phyloP scores from a whole-genome alignment of 768 basidiomycete species.

The Lactarius psammicola region DNA sequence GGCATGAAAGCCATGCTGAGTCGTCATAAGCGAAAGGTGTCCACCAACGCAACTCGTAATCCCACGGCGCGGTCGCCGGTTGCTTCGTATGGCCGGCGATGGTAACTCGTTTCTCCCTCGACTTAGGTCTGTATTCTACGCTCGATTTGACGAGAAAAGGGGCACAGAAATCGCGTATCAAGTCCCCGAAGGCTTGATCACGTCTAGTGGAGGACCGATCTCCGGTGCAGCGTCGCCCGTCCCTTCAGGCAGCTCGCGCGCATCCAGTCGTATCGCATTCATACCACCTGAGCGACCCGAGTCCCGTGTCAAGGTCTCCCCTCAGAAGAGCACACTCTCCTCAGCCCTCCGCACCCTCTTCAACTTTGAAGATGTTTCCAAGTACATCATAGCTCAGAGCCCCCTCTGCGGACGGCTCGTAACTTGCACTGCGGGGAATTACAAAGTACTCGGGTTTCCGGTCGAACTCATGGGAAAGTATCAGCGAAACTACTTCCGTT shows the following conservation, averaged over 20 bases:
- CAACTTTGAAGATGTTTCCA: slow-evolving; percentile 88
- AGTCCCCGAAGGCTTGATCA: slow-evolving; percentile 74
- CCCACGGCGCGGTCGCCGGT: neutral
- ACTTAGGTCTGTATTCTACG: slow-evolving; percentile 90
- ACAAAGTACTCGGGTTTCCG: slow-evolving; percentile 91
- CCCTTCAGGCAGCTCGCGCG: slow-evolving; percentile 44
- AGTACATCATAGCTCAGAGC: slow-evolving; percentile 89
- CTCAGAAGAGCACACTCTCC: slow-evolving; percentile 43
- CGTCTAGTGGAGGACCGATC: slow-evolving; percentile 34
- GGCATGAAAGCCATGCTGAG: slow-evolving; percentile 49
- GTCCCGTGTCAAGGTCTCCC: slow-evolving; percentile 40
- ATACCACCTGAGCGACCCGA: slow-evolving; percentile 47
- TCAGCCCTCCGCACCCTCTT: slow-evolving; percentile 57
- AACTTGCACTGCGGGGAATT: slow-evolving; percentile 74
- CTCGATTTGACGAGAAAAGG: slow-evolving; percentile 80
- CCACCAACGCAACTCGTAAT: neutral
- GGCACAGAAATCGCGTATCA: slow-evolving; percentile 68
- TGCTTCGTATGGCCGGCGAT: slow-evolving; percentile 40
- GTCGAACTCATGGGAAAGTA: slow-evolving; percentile 73
- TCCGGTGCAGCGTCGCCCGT: slow-evolving; percentile 38
- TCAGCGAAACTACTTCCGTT: slow-evolving; percentile 84
- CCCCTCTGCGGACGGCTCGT: slow-evolving; percentile 86
- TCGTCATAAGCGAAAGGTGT: neutral
- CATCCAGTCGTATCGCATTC: slow-evolving; percentile 44
- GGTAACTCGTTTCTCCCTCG: slow-evolving; percentile 72